Base-by-base conservation (phyloP, 2,329 filamentous ascomycete species). In the Aureobasidium sp. region DNA sequence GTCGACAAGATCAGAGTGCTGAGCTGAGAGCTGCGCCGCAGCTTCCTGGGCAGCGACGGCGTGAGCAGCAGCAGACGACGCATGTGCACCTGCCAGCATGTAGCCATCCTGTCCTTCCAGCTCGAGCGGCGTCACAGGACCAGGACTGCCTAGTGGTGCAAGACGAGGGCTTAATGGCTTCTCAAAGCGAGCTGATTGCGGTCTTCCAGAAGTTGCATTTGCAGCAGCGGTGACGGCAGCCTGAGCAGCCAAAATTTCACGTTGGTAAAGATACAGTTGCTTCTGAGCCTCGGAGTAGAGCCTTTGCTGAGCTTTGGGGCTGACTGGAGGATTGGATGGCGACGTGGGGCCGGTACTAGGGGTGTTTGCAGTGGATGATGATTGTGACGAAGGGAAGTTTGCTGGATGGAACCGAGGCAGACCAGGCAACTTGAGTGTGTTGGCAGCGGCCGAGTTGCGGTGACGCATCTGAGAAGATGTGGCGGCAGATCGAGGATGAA, bases 331-430 rank as follows among this genome's bases (percentile, higher is more conserved):
- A 44, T 76, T 75, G 8, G 76, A 76, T 48, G 49, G 33, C 19
- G 54, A 59, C 66, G 70, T 73, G 31, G 71, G 67, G 37, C 71
- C 72, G 11, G 73, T 74, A 64, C 71, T 65, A 17, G 75, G 72
- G 2, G 75, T 74, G 39, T 65, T 71, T 56, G 70, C 69, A 14
- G 67, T 62, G 57, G 75, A 78, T 54, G 68, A 71, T 56, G 71
- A 67, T 40, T 61, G 60, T 19, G 66, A 62, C 4, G 69, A 71
- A 11, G 77, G 74, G 67, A 77, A 81, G 69, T 81, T 81, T 64
- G 79, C 78, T 7, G 79, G 79, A 63, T 82, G 79, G 72, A 80
- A 81, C 62, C 78, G 75, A 48, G 79, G 79, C 44, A 82, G 72
- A 1, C 75, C 76, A n/a, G 78, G 77, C 15, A 81, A 70, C 61